Evolutionary conservation across 768 basidiomycete species (phyloP), one percentile per base, ranked within the genome.

Genomic region (Mycena sanguinolenta): DNA sequence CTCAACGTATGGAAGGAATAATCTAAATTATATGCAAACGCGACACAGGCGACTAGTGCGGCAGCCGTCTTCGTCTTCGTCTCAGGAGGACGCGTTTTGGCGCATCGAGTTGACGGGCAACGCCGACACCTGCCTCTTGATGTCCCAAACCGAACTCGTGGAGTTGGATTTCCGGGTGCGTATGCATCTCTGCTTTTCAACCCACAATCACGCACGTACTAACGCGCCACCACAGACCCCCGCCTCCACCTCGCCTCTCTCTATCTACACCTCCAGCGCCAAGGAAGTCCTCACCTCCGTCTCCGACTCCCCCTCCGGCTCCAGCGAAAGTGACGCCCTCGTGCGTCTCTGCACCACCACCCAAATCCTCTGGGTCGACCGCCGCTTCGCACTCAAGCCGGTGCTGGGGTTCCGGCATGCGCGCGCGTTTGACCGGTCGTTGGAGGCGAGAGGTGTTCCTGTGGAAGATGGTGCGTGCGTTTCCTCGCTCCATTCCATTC

Each of bases 361-460:
- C 1, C 84, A 91, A 53, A 73, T 95, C 19, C 71, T 91, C 17
- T 95, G 94, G 93, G 77, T 95, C 32, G 94, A 95, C 75, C 80
- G 84, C 32, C 87, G 93, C 36, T 86, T 84, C 73, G 79, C 85
- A n/a, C 76, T 76, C 27, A 88, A 81, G 67, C 91, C 93, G 8
- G 75, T 95, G 4, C 72, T 95, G 12, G 87, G 86, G 4, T 86
- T 86, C 72, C 87, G 85, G 63, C 94, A 95, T 77, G 81, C 84
- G 57, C 84, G 93, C 23, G 82, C 85, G 42, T 85, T 80, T 57
- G 93, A 95, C 76, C 85, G 88, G 23, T 88, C 87, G 4, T 83
- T 95, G 21, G 78, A 81, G 53, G 77, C 82, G 0, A 74, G 79
- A 5, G 88, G 87, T 9, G 69, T 87, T 3, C 75, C 74, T 17